Evolutionary conservation across 768 basidiomycete genomes (phyloP).

Genomic region (Nevesoporus exiguus): DNA sequence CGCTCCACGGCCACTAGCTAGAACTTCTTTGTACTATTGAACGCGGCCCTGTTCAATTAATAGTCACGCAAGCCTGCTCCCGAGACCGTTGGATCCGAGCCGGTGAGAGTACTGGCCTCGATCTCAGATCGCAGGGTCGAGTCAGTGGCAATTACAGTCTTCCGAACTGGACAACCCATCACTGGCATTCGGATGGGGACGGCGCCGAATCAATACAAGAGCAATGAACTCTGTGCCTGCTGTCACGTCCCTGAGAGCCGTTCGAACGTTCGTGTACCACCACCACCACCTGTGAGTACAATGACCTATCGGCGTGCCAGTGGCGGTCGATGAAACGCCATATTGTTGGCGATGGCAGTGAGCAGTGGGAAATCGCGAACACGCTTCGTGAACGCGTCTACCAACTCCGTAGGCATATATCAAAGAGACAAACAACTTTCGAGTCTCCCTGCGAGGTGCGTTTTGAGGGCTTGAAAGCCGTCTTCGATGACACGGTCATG

Average conservation of each 20-base stretch:
- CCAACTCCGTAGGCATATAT: not conserved
- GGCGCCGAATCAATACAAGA: not conserved
- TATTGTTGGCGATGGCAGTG: not conserved
- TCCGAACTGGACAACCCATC: too few relatives aligned
- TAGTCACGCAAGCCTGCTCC: not conserved
- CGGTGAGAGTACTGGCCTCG: not conserved
- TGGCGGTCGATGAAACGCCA: not conserved
- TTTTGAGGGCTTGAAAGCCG: not conserved
- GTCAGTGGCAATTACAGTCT: not conserved
- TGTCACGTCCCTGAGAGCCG: not conserved
- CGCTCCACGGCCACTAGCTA: not conserved
- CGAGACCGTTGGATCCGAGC: not conserved
- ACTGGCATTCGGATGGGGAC: too few relatives aligned
- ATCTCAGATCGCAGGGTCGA: not conserved
- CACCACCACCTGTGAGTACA: not conserved
- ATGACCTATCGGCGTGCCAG: slow-evolving; percentile 4
- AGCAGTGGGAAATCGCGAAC: not conserved
- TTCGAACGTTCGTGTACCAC: not conserved
- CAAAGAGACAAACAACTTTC: not conserved
- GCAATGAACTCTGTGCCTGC: not conserved
- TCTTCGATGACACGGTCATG: not conserved
- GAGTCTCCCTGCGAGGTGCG: not conserved
- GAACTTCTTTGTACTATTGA: not conserved
- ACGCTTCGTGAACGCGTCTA: not conserved
- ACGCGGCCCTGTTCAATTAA: not conserved